Evolutionary conservation across 208 protist genomes (phyloP).

Genomic region (Blastocrithidia nonstop): DNA sequence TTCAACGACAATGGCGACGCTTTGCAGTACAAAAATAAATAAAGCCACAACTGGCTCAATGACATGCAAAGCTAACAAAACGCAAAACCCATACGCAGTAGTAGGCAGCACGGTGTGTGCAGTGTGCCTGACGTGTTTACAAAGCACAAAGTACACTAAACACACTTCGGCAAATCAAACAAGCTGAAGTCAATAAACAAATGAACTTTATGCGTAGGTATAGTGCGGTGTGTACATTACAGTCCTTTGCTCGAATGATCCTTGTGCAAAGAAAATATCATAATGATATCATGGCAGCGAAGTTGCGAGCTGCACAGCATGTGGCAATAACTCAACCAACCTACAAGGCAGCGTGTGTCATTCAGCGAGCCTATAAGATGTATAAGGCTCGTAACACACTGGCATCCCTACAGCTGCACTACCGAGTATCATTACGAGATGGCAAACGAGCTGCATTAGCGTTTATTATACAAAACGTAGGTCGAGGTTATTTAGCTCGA

Average conservation of each 20-base stretch:
- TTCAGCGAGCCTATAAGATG: conserved; percentile 48
- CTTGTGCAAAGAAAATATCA: conserved; percentile 15
- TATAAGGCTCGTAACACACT: conserved; percentile 21
- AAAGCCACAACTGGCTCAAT: conserved; percentile 9
- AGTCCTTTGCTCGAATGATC: conserved; percentile 57
- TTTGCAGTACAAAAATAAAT: neutral
- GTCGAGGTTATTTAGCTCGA: conserved; percentile 37
- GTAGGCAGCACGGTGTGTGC: conserved; percentile 31
- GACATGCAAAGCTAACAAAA: conserved; percentile 6
- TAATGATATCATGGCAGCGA: conserved; percentile 22
- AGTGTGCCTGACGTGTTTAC: conserved; percentile 39
- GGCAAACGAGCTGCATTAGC: neutral
- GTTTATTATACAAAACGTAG: conserved; percentile 27
- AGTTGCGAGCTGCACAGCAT: conserved; percentile 27
- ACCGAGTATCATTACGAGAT: neutral
- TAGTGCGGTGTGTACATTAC: conserved; percentile 43
- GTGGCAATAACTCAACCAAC: conserved; percentile 15
- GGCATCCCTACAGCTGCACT: conserved; percentile 5
- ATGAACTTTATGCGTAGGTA: conserved; percentile 23
- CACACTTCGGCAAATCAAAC: neutral
- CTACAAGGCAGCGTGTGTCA: conserved; percentile 18
- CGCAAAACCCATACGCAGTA: neutral
- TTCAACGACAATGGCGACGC: neutral
- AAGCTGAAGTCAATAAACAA: conserved; percentile 2
- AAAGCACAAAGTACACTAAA: conserved; percentile 6